These are phyloP conservation scores for Neurospora sublineolata DNA, from an alignment of 495 filamentous ascomycete species.

Conservation along the genomic window DNA sequence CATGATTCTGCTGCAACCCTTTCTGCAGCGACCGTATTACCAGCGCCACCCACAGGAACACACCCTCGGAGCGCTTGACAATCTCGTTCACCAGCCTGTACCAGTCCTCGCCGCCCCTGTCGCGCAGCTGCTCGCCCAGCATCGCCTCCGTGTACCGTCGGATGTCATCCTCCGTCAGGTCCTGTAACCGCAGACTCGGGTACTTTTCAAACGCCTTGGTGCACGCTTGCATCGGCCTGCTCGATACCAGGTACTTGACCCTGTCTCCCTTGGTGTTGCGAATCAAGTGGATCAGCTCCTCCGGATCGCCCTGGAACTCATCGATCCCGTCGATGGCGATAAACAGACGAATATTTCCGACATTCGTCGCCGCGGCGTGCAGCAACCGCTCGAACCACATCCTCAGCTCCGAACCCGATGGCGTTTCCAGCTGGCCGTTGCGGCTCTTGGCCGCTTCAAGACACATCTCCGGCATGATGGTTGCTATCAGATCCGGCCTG, in stretches of 20 bases:
- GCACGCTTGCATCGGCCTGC: background rate
- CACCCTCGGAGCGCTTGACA: background rate
- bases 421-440: background rate
- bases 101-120: background rate
- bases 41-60: background rate
- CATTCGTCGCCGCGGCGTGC: background rate
- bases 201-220: background rate
- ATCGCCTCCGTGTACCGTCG: background rate
- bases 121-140: background rate
- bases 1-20: background rate
- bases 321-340: slow-evolving; percentile 39
- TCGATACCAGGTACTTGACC: background rate
- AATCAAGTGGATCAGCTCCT: slow-evolving; percentile 8
- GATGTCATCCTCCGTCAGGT: background rate
- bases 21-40: background rate
- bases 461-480: background rate
- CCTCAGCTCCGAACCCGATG: background rate
- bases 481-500: background rate
- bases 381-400: background rate
- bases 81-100: background rate
- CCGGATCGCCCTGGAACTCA: slow-evolving; percentile 24
- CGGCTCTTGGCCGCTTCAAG: background rate
- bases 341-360: slow-evolving; percentile 9
- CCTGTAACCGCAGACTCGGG: background rate
- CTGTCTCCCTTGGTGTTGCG: background rate